Evolutionary conservation across 345 rosid genomes (phyloP), one percentile per base, ranked within the genome.

Genomic region (Pelargonium nanum): DNA sequence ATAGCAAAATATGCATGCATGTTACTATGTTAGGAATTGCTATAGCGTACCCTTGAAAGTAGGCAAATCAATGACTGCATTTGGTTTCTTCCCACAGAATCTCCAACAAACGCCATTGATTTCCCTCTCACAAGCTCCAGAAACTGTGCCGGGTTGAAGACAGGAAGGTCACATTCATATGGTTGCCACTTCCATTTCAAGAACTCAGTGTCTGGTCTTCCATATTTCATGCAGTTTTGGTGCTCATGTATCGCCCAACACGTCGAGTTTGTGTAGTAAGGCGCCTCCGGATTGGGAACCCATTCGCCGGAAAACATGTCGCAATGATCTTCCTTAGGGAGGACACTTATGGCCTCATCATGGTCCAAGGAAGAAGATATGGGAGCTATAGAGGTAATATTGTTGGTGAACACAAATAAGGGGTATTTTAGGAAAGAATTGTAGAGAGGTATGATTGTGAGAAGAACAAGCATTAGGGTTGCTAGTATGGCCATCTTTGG

Each of bases 211-310:
- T 92, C 98, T 0, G 91, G 93, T 53, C 91, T 74, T 21, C 95
- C 98, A 59, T 86, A 86, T 70, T 80, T 92, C 82, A 86, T 80
- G 81, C 98, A 92, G 70, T 92, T 89, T 66, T 92, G 98, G 61
- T 92, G 89, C 70, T 89, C 93, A n/a, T 92, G 96, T 55, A 92
- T 92, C 0, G 96, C 96, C 93, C 96, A 86, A 34, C 98, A 92
- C 19, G 93, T 86, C 64, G 70, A 70, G 78, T 92, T 88, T 1
- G 84, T 86, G 82, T 92, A 92, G 64, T 92, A 92, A 0, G 98
- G 98, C 0, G 86, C 93, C 3, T 78, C 77, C 0, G 67, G 81
- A 62, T 92, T 81, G 19, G 79, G 83, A 4, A 86, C 84, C 98
- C 98, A 92, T 54, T 92, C 85, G 23, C 98, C 98, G 0, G 79